phyloP scores from a whole-genome alignment of 1,139 yeast species.

The Kodamaea anthophila region DNA sequence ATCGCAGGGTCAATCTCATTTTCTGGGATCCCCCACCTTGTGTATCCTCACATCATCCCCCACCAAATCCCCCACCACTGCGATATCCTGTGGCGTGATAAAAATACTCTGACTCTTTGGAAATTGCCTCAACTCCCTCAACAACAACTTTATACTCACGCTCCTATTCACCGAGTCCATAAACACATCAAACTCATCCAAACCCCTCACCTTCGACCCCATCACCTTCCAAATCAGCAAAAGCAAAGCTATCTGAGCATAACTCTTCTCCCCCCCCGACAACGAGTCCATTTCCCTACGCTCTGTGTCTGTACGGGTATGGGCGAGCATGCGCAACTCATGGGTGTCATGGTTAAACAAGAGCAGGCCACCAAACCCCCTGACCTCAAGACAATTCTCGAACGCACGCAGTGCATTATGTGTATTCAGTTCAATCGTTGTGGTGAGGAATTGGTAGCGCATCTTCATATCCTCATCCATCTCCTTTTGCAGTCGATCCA shows the following conservation, averaged over 20 bases:
- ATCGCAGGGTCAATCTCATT: too few relatives aligned
- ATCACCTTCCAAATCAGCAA: constrained; percentile 91
- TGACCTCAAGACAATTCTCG: constrained; percentile 51
- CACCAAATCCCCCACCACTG: constrained; percentile 63
- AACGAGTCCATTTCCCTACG: constrained; percentile 73
- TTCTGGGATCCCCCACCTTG: constrained; percentile 55
- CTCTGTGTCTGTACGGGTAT: constrained; percentile 53
- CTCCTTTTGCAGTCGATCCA: constrained; percentile 19
- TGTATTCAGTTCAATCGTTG: constrained; percentile 30
- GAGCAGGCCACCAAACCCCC: constrained; percentile 75
- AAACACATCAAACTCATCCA: constrained; percentile 96
- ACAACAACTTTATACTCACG: constrained; percentile 69
- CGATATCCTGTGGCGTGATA: constrained; percentile 92
- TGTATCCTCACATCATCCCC: constrained; percentile 63
- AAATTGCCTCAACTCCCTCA: constrained; percentile 54
- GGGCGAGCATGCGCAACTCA: constrained; percentile 49
- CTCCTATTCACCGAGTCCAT: constrained; percentile 93
- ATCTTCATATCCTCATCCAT: constrained; percentile 34
- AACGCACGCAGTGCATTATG: constrained; percentile 41
- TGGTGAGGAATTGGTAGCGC: constrained; percentile 45
- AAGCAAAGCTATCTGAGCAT: constrained; percentile 81
- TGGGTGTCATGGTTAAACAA: constrained; percentile 53
- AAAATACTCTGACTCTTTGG: constrained; percentile 81
- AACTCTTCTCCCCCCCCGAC: constrained; percentile 96
- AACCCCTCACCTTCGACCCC: constrained; percentile 80